Conservation (phyloP, 2,329 filamentous ascomycete species). For the Botryotinia convoluta region DNA sequence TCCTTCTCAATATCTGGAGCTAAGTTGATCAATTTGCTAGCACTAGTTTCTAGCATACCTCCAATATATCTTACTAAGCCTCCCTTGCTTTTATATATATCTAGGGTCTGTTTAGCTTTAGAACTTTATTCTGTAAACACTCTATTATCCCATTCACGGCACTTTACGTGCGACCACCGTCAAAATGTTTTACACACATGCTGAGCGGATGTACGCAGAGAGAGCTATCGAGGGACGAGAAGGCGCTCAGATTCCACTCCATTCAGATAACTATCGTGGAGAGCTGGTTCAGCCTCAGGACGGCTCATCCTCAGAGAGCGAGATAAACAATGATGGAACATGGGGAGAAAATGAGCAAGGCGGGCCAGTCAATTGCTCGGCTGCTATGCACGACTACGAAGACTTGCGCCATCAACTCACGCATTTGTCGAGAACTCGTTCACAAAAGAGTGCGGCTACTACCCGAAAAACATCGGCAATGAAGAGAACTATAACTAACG, state of each 20-base stretch:
- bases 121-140: not conserved
- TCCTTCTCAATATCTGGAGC: slow-evolving; percentile 2
- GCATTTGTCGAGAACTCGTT: slow-evolving; percentile 46
- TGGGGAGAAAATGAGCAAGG: slow-evolving; percentile 63
- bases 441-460: slow-evolving; percentile 23
- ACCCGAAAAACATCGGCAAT: slow-evolving; percentile 19
- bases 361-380: slow-evolving; percentile 45
- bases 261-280: slow-evolving; percentile 28
- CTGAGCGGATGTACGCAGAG: slow-evolving; percentile 31
- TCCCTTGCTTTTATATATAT: slow-evolving; percentile 3
- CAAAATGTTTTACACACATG: slow-evolving; percentile 32
- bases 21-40: not conserved
- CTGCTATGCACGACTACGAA: slow-evolving; percentile 59
- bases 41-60: not conserved
- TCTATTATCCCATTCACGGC: not conserved
- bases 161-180: slow-evolving; percentile 11
- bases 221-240: slow-evolving; percentile 24
- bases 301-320: slow-evolving; percentile 19
- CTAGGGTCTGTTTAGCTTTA: not conserved
- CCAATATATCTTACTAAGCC: slow-evolving; percentile 5
- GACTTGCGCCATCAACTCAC: slow-evolving; percentile 55
- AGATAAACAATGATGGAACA: slow-evolving; percentile 45
- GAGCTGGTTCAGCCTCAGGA: slow-evolving; percentile 23
- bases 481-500: slow-evolving; percentile 21
- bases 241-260: slow-evolving; percentile 29